Base-by-base conservation (phyloP, 345 rosid genomes). In the Populus davidiana region DNA sequence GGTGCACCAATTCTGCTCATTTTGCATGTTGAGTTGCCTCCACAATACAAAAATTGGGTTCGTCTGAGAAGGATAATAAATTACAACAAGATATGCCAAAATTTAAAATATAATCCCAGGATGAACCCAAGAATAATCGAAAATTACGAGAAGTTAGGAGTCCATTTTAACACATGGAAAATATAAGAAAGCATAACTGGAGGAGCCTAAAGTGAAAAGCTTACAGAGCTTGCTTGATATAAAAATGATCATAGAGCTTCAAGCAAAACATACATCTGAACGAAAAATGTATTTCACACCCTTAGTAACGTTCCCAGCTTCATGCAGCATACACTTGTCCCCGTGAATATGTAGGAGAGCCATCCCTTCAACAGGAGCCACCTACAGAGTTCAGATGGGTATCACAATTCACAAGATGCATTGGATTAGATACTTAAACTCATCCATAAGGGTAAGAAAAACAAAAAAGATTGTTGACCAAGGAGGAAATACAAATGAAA, bases 331-430 rank as follows among this genome's bases (percentile, higher is more conserved):
- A 70, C 99, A 92, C 81, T 90, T 91, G 80, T 89, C 91, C 36
- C 98, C 99, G 74, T 94, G 99, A 74, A 94, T 86, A 80, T 96
- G 98, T 63, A 94, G 78, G 33, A 96, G 97, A 78, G 98, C 98
- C 97, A 86, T 92, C 69, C 98, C 98, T 89, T 92, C 97, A 2
- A 72, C 13, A 66, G 98, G 99, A 83, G 92, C 95, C 69, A 96
- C 97, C 97, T 93, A 70, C 69, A 66, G 56, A 61, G 69, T 47
- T 78, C 44, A 27, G 72, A 72, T 43, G 65, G 62, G 39, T 69
- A 71, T 25, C 66, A 63, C 27, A 62, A 64, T 69, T 25, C 66
- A 63, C 27, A 62, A 64, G 63, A 16, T 70, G 39, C 39, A 47
- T 20, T 67, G 18, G 5, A 69, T 4, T 11, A 52, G 52, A 59